A percentile compares a stretch with the other conserved stretches of the same genome.
phyloP scores from a whole-genome alignment of 2,329 filamentous ascomycete genomes.

The Huntiella bhutanensis region DNA sequence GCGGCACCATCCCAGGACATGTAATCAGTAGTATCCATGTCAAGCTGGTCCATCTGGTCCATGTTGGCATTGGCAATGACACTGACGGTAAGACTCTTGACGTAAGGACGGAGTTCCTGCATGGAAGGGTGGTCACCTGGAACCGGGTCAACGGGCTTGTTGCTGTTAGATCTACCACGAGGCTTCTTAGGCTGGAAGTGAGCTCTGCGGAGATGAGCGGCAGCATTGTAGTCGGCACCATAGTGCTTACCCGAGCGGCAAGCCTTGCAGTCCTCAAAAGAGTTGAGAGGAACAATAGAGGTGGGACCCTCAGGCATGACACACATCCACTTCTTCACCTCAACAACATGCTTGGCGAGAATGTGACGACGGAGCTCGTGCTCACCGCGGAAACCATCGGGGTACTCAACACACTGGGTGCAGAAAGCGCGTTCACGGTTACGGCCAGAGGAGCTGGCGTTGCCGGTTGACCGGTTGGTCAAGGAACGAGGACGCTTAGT shows the following conservation, averaged over 20 bases:
- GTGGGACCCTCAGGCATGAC: slow-evolving; percentile 27
- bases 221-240: slow-evolving; percentile 85
- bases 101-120: slow-evolving; percentile 8
- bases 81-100: not conserved
- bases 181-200: slow-evolving; percentile 57
- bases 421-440: slow-evolving; percentile 36
- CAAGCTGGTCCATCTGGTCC: not conserved
- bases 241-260: slow-evolving; percentile 65
- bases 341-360: slow-evolving; percentile 41
- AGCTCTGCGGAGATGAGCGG: slow-evolving; percentile 68
- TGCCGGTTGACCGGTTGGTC: not conserved
- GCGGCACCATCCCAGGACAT: not conserved
- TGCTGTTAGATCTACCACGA: slow-evolving; percentile 21
- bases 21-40: not conserved
- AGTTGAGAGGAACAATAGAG: slow-evolving; percentile 16
- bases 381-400: slow-evolving; percentile 66
- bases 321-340: slow-evolving; percentile 39
- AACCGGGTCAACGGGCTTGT: not conserved
- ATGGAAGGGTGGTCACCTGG: slow-evolving; percentile 6
- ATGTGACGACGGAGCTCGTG: slow-evolving; percentile 60
- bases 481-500: not conserved
- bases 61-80: slow-evolving; percentile 1
- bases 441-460: not conserved
- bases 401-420: slow-evolving; percentile 47
- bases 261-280: slow-evolving; percentile 66